A percentile compares a stretch with the other conserved stretches of the same genome.
Conservation (phyloP, 1,284 basidiomycete species). For the Rhodotorula glutinis region DNA sequence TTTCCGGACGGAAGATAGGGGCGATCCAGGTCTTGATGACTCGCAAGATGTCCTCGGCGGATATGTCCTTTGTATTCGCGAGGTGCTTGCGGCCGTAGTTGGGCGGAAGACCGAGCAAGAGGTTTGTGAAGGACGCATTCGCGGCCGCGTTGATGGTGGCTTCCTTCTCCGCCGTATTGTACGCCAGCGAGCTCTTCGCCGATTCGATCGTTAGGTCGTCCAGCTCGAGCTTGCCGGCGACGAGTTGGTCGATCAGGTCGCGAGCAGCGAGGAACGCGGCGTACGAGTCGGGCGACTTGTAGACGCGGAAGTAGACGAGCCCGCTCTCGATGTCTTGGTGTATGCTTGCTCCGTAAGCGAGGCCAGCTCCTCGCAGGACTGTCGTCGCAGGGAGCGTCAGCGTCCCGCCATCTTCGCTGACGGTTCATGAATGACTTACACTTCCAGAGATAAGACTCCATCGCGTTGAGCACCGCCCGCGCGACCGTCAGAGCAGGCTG, state of each 20-base stretch:
- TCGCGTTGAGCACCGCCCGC: constrained; percentile 84
- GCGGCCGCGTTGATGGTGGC: constrained; percentile 81
- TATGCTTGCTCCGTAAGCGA: constrained; percentile 89
- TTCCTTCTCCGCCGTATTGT: constrained; percentile 71
- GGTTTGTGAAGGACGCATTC: constrained; percentile 74
- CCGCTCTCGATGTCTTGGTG: constrained; percentile 77
- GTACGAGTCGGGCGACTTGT: constrained; percentile 76
- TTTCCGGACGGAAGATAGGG: constrained; percentile 75
- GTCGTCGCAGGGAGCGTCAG: background rate
- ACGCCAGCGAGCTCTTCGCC: constrained; percentile 88
- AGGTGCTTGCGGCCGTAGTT: constrained; percentile 71
- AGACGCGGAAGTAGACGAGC: constrained; percentile 66
- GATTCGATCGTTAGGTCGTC: constrained; percentile 82
- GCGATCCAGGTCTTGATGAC: constrained; percentile 73
- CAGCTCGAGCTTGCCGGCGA: constrained; percentile 60
- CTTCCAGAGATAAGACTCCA: constrained; percentile 90
- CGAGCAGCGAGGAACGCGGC: constrained; percentile 79
- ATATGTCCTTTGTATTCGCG: constrained; percentile 68
- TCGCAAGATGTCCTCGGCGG: constrained; percentile 68
- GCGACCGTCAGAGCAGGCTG: constrained; percentile 82
- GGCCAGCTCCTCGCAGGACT: constrained; percentile 77
- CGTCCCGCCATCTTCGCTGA: background rate
- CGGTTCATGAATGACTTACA: constrained; percentile 2
- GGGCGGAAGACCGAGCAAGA: constrained; percentile 72
- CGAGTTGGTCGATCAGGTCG: constrained; percentile 47